These are phyloP conservation scores for Schizopora paradoxa DNA, from an alignment of 1,284 basidiomycete genomes.

Conservation along the genomic window DNA sequence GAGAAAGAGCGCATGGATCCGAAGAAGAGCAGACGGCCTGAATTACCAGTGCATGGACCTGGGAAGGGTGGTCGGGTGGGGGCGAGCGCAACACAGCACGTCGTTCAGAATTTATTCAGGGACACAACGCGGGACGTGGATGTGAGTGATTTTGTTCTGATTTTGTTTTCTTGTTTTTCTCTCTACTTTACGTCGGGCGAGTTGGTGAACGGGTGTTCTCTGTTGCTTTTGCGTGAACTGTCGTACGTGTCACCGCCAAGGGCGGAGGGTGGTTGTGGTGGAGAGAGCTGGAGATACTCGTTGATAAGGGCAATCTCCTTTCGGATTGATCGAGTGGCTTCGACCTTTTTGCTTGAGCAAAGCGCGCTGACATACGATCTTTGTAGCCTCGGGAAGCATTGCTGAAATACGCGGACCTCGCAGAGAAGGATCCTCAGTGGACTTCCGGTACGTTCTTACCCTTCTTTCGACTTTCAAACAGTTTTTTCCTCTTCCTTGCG, in stretches of 20 bases:
- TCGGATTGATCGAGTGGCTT: no score
- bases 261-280: no score
- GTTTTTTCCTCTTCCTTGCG: slow-evolving; percentile 19
- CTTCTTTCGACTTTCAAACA: slow-evolving; percentile 13
- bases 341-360: no score
- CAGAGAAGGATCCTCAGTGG: slow-evolving; percentile 75
- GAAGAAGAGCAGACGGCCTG: slow-evolving; percentile 85
- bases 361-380: slow-evolving; percentile 2
- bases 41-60: slow-evolving; percentile 87
- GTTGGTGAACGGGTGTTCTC: slow-evolving; percentile 1
- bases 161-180: slow-evolving; percentile 7
- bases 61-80: slow-evolving; percentile 93
- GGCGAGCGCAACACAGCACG: slow-evolving; percentile 89
- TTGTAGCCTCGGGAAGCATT: slow-evolving; percentile 89
- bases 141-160: slow-evolving; percentile 58
- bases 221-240: slow-evolving; percentile 4
- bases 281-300: no score
- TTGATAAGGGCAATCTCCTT: no score
- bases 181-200: slow-evolving; percentile 14
- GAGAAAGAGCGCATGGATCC: slow-evolving; percentile 87
- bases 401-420: slow-evolving; percentile 83
- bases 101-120: slow-evolving; percentile 89
- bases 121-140: slow-evolving; percentile 88
- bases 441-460: slow-evolving; percentile 68
- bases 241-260: no score